Base-by-base conservation (phyloP, 495 filamentous ascomycete species). In the Bathelium albidoporum region DNA sequence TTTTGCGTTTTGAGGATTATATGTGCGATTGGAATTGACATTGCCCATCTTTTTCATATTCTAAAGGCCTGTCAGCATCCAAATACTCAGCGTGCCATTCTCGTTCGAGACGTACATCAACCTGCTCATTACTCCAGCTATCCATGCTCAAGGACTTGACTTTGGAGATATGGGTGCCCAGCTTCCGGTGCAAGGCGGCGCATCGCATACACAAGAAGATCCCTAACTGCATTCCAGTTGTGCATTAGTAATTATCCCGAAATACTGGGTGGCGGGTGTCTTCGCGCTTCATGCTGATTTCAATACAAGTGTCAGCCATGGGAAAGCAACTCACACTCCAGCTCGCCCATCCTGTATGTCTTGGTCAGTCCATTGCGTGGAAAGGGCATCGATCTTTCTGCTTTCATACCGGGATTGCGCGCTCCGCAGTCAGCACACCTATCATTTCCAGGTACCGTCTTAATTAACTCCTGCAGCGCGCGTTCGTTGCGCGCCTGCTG, bases 131-230 rank as follows among this genome's bases (percentile, higher is more conserved):
- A 49, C 89, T 83, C 94, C 94, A 98, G 59, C 85, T 90, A 72
- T 98, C 94, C 94, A 97, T 97, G 67, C 88, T 95, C 78, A 97
- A 77, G 10, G 91, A 96, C 75, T 98, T 98, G 75, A 98, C 90
- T 75, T 97, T 98, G 52, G 93, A 96, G 62, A 98, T 89, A 73
- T 98, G 94, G 59, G 92, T 97, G 60, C 95, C 95, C 69, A 97
- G 81, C 76, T 97, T 97, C 69, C 94, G 90, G 79, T 98, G 94
- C 73, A 97, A 79, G 32, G 90, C 83, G 62, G 92, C 94, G 82
- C 94, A 98, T 72, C 95, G 90, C 88, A 97, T 92, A 78, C 94
- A 98, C 5, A 98, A 82, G 76, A 98, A 98, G 59, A 97, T 84
- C 34, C 94, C 94, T 75, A 98, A 80, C 91, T 96, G 71, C 68